Base-by-base conservation (phyloP, 2,329 filamentous ascomycete genomes). In the Neopestalotiopsis sp. region DNA sequence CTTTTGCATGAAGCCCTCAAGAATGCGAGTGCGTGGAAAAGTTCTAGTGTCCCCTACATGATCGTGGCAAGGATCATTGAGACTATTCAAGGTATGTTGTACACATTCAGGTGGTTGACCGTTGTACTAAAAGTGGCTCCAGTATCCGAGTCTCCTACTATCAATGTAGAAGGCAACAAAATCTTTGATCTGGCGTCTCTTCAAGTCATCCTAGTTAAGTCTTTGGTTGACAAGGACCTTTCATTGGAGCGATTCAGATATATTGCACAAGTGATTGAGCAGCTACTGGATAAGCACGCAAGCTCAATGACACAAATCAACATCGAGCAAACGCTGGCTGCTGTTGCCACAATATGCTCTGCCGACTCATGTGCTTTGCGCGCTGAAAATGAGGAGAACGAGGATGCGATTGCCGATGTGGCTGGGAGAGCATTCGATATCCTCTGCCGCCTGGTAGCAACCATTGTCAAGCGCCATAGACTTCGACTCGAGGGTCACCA, bases 401-500 rank as follows among this genome's bases (percentile, higher is more conserved):
- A 52, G 10, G 59, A 62, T 17, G 12, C 59, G 5, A 32, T 17
- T 14, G 10, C 14, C n/a, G 20, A 34, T 24, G 59, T 40, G 40
- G 78, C 80, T 0, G 75, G 80, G 6, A 77, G 80, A 5, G 77
- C 82, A 0, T 89, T 83, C 74, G 75, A 81, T 1, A 80, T 80
- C 74, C 78, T 88, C 17, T 90, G 85, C 79, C 84, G 82, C 66
- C 80, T 91, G 9, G 79, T 89, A 24, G 86, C 89, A 67, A 79
- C 83, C 28, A 79, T 91, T 49, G 85, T 91, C 75, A 85, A 85
- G 74, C 86, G 88, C 62, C 88, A 91, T 76, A 83, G 89, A 4
- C 82, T 89, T 58, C 88, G 89, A 10, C 81, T 91, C 1, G 86
- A 90, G 72, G 89, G 88, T 1, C 89, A 89, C 71, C 88, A 89